These are phyloP conservation scores for Periconia digitata DNA, from an alignment of 2,329 filamentous ascomycete genomes.

Conservation along the genomic window DNA sequence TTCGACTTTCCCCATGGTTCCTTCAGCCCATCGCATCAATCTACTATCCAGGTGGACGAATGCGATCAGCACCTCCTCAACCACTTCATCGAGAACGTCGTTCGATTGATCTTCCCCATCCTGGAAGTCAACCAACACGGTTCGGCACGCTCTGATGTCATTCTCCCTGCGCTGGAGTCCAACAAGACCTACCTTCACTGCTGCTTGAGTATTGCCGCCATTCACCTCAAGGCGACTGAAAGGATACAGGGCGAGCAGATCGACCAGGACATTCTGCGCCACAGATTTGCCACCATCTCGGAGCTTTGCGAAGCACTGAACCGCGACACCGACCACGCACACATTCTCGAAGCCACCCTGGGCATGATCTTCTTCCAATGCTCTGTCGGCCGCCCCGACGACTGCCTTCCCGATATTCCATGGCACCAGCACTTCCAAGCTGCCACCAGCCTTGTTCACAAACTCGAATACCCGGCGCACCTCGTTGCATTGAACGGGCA, in stretches of 20 bases:
- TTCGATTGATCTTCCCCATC: constrained; percentile 88
- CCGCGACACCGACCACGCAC: constrained; percentile 76
- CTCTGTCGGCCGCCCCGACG: constrained; percentile 82
- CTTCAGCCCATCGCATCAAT: constrained; percentile 63
- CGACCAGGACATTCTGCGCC: constrained; percentile 87
- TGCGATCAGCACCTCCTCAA: constrained; percentile 83
- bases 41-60: constrained; percentile 82
- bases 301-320: constrained; percentile 81
- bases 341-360: constrained; percentile 88
- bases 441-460: constrained; percentile 79
- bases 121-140: constrained; percentile 88
- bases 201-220: constrained; percentile 88
- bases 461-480: constrained; percentile 74
- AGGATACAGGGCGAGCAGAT: constrained; percentile 70
- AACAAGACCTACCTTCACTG: constrained; percentile 96
- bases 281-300: constrained; percentile 84
- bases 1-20: constrained; percentile 76
- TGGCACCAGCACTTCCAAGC: constrained; percentile 98
- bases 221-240: constrained; percentile 83
- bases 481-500: constrained; percentile 62
- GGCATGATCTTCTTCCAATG: constrained; percentile 97
- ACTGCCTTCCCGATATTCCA: constrained; percentile 84
- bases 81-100: constrained; percentile 85
- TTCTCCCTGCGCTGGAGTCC: constrained; percentile 82
- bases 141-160: constrained; percentile 75